Evolutionary conservation across 2,329 filamentous ascomycete species (phyloP).

Genomic region (Pseudonectria buxi): DNA sequence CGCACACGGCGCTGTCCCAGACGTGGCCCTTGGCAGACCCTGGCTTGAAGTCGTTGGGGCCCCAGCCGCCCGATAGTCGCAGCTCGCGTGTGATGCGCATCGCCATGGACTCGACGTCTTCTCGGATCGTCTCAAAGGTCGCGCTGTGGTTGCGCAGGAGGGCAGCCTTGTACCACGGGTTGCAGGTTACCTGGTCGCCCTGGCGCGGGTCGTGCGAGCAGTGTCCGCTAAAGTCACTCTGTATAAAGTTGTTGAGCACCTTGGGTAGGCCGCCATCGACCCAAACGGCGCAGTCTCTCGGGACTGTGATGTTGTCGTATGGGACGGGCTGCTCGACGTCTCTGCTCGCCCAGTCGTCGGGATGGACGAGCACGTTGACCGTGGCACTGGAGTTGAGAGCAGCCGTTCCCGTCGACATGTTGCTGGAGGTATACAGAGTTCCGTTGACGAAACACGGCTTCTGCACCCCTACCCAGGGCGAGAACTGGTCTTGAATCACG

Average conservation of each 20-base stretch:
- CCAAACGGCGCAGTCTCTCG: conserved; percentile 2
- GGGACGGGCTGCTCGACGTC: neutral
- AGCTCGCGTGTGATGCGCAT: conserved; percentile 4
- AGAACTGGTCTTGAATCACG: neutral
- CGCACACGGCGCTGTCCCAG: conserved; percentile 1
- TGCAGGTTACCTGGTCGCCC: neutral
- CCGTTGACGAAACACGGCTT: conserved; percentile 1
- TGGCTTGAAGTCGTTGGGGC: neutral
- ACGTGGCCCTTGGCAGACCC: neutral
- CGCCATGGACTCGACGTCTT: conserved; percentile 6
- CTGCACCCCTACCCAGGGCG: neutral
- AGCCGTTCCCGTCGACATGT: neutral
- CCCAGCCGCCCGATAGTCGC: neutral
- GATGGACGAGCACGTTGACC: neutral
- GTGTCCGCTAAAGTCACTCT: neutral
- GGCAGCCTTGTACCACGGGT: neutral
- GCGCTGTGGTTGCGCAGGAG: conserved; percentile 1
- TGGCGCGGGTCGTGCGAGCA: neutral
- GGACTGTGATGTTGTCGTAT: conserved; percentile 2
- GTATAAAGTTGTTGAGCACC: neutral
- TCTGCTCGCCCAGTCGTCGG: neutral
- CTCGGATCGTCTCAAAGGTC: conserved; percentile 3
- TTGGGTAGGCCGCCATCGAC: neutral
- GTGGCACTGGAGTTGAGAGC: neutral
- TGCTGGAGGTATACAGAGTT: conserved; percentile 3